Base-by-base conservation (phyloP, 1,139 yeast species). In the Protomyces macrosporus region DNA sequence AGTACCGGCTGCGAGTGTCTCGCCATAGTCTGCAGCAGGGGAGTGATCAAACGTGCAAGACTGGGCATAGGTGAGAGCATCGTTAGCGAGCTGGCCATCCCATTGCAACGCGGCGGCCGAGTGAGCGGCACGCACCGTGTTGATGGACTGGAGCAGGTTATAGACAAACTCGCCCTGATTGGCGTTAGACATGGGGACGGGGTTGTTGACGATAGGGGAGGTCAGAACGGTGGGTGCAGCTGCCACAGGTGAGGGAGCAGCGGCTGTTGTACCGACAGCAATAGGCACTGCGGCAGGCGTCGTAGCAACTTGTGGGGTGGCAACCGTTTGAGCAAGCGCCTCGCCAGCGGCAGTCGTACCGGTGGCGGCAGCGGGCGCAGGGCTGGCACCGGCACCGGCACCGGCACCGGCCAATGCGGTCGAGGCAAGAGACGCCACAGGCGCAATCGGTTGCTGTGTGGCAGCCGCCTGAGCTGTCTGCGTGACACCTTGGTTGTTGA, bases 1-100 rank as follows among this genome's bases (percentile, higher is more conserved):
- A 45, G 65, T 57, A 58, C 95, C 95, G 10, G 62, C 62, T 32
- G 62, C 62, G 10, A 58, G 42, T 7, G 62, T 58, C 62, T 58
- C 62, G 1, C 62, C 62, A 42, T 32, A 52, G 10, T 48, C 23
- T 3, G 51, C 16, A 50, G 42, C 62, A 30, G 52, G n/a, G 10
- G 62, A 52, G 14, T 52, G 56, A n/a, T 51, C 48, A 36, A 58
- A 36, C 7, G 40, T 40, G 45, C 62, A 58, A 9, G 62, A 30
- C 35, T 58, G 45, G 1, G 62, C 62, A 35, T 52, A 58, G 30
- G 23, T 40, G 51, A 58, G 53, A 4, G 62, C 55, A 4, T 48
- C 32, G 5, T 39, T 5, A 10, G 62, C 62, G 32, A 58, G 56
- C 4, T 12, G 30, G 34, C 53, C 42, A 23, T 58, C 45, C 62